These are phyloP conservation scores for Zoysia pacifica DNA, from an alignment of 176 grass and related monocot genomes.

Conservation along the genomic window DNA sequence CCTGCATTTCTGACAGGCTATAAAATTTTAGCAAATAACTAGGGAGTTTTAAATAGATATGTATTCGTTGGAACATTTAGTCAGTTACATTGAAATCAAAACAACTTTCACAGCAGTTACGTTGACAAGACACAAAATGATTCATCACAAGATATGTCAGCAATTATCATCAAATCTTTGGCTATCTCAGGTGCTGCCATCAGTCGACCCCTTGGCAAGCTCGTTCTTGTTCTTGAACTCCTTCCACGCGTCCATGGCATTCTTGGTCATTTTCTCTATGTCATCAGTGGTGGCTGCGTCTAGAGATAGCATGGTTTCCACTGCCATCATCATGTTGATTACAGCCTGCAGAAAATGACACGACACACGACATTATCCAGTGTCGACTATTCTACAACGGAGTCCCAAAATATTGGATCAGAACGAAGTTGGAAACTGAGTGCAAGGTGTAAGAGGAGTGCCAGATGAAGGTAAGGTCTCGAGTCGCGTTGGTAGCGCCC, in stretches of 20 bases:
- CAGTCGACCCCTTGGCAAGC: constrained; percentile 16
- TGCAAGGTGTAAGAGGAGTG: constrained; percentile 14
- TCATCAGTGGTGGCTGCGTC: constrained; percentile 37
- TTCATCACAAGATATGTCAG: constrained; percentile 6
- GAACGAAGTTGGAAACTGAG: background rate
- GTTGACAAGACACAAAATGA: background rate
- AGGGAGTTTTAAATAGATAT: background rate
- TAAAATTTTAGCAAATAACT: constrained; percentile 9
- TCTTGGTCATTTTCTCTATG: constrained; percentile 45
- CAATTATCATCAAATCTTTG: background rate
- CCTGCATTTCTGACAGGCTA: background rate
- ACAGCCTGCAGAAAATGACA: constrained; percentile 43
- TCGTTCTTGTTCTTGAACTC: constrained; percentile 45
- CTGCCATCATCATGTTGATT: constrained; percentile 67
- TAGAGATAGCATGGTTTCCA: constrained; percentile 52
- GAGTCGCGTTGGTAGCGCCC: constrained; percentile 40
- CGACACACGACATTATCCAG: background rate
- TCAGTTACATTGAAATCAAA: background rate
- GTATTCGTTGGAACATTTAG: background rate
- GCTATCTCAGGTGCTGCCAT: constrained; percentile 21
- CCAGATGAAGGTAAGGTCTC: constrained; percentile 53
- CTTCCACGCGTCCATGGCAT: constrained; percentile 46
- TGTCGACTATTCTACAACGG: too few relatives aligned
- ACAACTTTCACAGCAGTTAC: background rate
- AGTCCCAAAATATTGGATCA: background rate